These are phyloP conservation scores for Phytophthora syringae DNA, from an alignment of 352 stramenopile species.

Conservation along the genomic window DNA sequence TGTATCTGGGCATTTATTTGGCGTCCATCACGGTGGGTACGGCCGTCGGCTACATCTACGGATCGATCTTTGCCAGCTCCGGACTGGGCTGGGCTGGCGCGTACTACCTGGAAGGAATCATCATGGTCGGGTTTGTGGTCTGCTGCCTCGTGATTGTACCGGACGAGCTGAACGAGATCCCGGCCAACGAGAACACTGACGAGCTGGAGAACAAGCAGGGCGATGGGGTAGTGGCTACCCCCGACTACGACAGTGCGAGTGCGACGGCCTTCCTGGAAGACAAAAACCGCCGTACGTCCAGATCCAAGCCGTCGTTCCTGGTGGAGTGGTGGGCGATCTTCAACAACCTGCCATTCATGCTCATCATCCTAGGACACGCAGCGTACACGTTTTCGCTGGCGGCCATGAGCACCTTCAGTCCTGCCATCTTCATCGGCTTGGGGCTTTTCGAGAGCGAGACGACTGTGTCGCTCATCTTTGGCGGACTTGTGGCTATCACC, in stretches of 20 bases:
- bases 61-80: slow-evolving; percentile 67
- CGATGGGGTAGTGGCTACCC: slow-evolving; percentile 16
- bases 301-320: slow-evolving; percentile 49
- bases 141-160: slow-evolving; percentile 70
- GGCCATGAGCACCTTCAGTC: slow-evolving; percentile 88
- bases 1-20: slow-evolving; percentile 94
- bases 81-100: slow-evolving; percentile 77
- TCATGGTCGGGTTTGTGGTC: slow-evolving; percentile 85
- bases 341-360: slow-evolving; percentile 72
- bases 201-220: slow-evolving; percentile 31
- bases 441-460: slow-evolving; percentile 89
- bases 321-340: slow-evolving; percentile 74
- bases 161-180: slow-evolving; percentile 60
- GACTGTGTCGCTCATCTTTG: slow-evolving; percentile 88
- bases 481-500: slow-evolving; percentile 77
- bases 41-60: slow-evolving; percentile 92
- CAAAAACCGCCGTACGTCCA: slow-evolving; percentile 12
- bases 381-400: slow-evolving; percentile 90
- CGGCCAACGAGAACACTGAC: slow-evolving; percentile 34
- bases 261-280: slow-evolving; percentile 42
- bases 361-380: slow-evolving; percentile 84
- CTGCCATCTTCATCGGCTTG: slow-evolving; percentile 89
- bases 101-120: slow-evolving; percentile 87
- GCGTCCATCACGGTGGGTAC: slow-evolving; percentile 92
- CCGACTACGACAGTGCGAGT: slow-evolving; percentile 27